phyloP scores from a whole-genome alignment of 1,139 yeast genomes.

The Geotrichum klebahnii region DNA sequence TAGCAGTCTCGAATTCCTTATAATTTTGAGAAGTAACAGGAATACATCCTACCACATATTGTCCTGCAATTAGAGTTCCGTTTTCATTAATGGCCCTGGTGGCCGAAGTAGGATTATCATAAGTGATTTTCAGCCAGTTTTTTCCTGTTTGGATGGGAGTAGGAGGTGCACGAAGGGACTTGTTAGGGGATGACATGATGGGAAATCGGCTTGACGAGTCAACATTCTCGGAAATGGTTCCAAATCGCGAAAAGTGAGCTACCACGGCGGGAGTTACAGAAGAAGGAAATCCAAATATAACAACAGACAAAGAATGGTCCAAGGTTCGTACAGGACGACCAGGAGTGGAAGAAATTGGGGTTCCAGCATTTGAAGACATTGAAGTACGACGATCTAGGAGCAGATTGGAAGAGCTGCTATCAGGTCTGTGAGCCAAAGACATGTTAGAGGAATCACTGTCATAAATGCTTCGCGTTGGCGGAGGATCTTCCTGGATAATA shows the following conservation, averaged over 20 bases:
- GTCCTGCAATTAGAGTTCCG: slow-evolving; percentile 65
- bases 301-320: slow-evolving; percentile 49
- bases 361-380: slow-evolving; percentile 11
- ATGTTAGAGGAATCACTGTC: slow-evolving; percentile 25
- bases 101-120: slow-evolving; percentile 70
- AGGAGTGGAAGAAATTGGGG: slow-evolving; percentile 12
- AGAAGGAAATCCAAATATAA: slow-evolving; percentile 88
- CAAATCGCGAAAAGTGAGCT: slow-evolving; percentile 74
- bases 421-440: slow-evolving; percentile 6
- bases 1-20: slow-evolving; percentile 28
- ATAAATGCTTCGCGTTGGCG: slow-evolving; percentile 38
- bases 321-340: slow-evolving; percentile 9
- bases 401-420: slow-evolving; percentile 23
- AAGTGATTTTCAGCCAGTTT: slow-evolving; percentile 86
- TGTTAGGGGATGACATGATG: slow-evolving; percentile 18
- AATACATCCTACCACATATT: slow-evolving; percentile 67
- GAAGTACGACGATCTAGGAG: slow-evolving; percentile 18
- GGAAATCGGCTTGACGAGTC: slow-evolving; percentile 33
- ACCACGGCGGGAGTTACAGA: slow-evolving; percentile 62
- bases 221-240: slow-evolving; percentile 73
- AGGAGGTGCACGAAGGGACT: slow-evolving; percentile 24
- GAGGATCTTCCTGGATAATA: slow-evolving; percentile 35
- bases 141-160: slow-evolving; percentile 75
- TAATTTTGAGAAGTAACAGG: slow-evolving; percentile 47
- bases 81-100: slow-evolving; percentile 79